Base-by-base conservation (phyloP, 140 eudicot species). In the Senecio squalidus region DNA sequence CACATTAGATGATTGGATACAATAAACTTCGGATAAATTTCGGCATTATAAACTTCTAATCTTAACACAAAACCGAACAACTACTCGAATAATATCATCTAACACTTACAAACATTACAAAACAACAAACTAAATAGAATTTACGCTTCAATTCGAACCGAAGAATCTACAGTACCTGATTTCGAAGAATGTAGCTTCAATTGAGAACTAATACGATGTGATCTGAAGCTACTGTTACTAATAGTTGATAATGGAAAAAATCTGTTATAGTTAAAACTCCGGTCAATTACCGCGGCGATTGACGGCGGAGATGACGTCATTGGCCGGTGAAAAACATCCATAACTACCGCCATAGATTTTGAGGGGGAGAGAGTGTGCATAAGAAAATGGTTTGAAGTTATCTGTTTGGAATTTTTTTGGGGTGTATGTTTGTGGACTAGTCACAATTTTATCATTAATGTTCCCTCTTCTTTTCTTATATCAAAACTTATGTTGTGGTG, bases 81-180 rank as follows among this genome's bases (percentile, higher is more conserved):
- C n/a, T n/a, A n/a, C n/a, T n/a, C n/a, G n/a, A n/a, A n/a, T n/a
- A n/a, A n/a, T n/a, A n/a, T n/a, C n/a, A n/a, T n/a, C n/a, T n/a
- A n/a, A n/a, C n/a, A n/a, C n/a, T n/a, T n/a, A n/a, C n/a, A n/a
- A n/a, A n/a, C n/a, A n/a, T n/a, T n/a, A n/a, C n/a, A n/a, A n/a
- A n/a, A n/a, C n/a, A n/a, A n/a, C 17, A 48, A 26, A 57, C 25
- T 30, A 2, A 13, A 1, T 20, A 18, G 40, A 36, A 64, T n/a
- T 26, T 14, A 38, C 22, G 8, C 10, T 21, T 27, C 2, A 48
- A 38, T 13, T 52, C 56, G 6, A 26, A n/a, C 22, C 30, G 64
- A 34, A 14, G 40, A 39, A 40, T 6, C 36, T 6, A 54, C 10
- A 11, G 21, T n/a, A 71, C 84, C 84, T 74, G 81, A 74, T 74